phyloP scores from a whole-genome alignment of 306 rosid species.

The Psophocarpus tetragonolobus region DNA sequence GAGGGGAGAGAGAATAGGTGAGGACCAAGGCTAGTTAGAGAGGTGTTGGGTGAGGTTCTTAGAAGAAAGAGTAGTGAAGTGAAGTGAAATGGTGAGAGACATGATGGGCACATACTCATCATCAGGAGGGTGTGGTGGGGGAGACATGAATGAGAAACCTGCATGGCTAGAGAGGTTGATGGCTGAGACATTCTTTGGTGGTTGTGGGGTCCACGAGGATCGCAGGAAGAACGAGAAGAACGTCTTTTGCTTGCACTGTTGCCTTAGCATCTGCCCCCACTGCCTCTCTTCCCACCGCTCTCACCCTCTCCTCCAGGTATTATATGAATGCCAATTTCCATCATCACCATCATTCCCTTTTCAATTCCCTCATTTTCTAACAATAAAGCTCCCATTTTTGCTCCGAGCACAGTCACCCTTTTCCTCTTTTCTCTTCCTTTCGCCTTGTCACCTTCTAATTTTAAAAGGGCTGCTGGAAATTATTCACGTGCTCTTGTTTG shows the following conservation, averaged over 20 bases:
- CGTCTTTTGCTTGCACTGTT: slow-evolving; percentile 89
- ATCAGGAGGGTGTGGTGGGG: slow-evolving; percentile 26
- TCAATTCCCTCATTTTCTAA: neutral
- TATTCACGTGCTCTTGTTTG: neutral
- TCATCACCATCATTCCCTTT: neutral
- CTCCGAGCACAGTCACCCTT: too few species aligned
- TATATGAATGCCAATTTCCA: neutral
- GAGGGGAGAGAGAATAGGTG: slow-evolving; percentile 11
- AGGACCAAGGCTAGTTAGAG: neutral
- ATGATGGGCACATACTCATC: slow-evolving; percentile 36
- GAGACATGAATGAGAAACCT: slow-evolving; percentile 57
- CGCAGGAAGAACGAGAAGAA: slow-evolving; percentile 96
- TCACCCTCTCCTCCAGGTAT: slow-evolving; percentile 95
- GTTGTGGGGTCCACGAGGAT: slow-evolving; percentile 78
- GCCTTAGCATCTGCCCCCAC: slow-evolving; percentile 93
- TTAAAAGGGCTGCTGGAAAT: neutral
- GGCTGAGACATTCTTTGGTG: slow-evolving; percentile 90
- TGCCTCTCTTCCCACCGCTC: slow-evolving; percentile 74
- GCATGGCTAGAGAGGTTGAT: slow-evolving; percentile 89
- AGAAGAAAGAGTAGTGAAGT: neutral
- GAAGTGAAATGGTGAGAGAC: slow-evolving; percentile 36
- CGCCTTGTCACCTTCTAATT: slow-evolving; percentile 16
- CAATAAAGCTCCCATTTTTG: neutral
- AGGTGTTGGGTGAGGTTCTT: neutral
- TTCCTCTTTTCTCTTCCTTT: neutral